phyloP scores from a whole-genome alignment of 2,329 filamentous ascomycete species.

The Graphilbum ipis-grandicollis region DNA sequence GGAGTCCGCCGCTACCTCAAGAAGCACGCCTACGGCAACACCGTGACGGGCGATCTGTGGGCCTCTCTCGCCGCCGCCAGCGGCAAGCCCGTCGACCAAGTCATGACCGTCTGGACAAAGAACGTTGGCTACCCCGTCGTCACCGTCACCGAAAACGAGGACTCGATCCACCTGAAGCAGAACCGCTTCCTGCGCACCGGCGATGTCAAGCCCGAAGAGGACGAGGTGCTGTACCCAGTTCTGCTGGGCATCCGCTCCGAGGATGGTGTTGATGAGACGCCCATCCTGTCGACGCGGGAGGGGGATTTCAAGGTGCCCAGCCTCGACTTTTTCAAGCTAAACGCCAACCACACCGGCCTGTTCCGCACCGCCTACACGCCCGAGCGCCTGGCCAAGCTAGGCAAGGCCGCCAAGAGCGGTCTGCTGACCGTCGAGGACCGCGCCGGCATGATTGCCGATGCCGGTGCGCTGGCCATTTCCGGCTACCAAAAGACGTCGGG shows the following conservation, averaged over 20 bases:
- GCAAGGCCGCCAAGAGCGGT: constrained; percentile 65
- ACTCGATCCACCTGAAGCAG: constrained; percentile 72
- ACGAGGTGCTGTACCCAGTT: constrained; percentile 73
- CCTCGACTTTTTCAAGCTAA: constrained; percentile 88
- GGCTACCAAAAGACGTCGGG: constrained; percentile 91
- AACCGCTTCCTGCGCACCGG: constrained; percentile 88
- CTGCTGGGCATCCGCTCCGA: constrained; percentile 76
- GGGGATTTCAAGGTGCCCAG: constrained; percentile 59
- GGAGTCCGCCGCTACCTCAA: constrained; percentile 82
- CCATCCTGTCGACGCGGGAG: constrained; percentile 57
- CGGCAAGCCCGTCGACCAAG: constrained; percentile 73
- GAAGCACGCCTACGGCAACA: constrained; percentile 95
- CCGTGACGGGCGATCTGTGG: constrained; percentile 81
- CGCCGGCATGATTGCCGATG: constrained; percentile 87
- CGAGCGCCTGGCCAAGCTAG: constrained; percentile 72
- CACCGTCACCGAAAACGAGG: constrained; percentile 60
- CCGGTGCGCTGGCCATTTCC: constrained; percentile 72
- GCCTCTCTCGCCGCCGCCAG: constrained; percentile 72
- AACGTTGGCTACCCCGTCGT: constrained; percentile 88
- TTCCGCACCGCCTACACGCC: constrained; percentile 82
- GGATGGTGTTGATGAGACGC: constrained; percentile 60
- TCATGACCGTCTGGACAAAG: constrained; percentile 96
- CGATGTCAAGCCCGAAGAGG: constrained; percentile 86
- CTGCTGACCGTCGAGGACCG: constrained; percentile 77
- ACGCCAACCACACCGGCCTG: constrained; percentile 83